A percentile compares a stretch with the other conserved stretches of the same genome.
Conservation (phyloP, 495 filamentous ascomycete genomes). For the Penicillium dipodomyicola region DNA sequence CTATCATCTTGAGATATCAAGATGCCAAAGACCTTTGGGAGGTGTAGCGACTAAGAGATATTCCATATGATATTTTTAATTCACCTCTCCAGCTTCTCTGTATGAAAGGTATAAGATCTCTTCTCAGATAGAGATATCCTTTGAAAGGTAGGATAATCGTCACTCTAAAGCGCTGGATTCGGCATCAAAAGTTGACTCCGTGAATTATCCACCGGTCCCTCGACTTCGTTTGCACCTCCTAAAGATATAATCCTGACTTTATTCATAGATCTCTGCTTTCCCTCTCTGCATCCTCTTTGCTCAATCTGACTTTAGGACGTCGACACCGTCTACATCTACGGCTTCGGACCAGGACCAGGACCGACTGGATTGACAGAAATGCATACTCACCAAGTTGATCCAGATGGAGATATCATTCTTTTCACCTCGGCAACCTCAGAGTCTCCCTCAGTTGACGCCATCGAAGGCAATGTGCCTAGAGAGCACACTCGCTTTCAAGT, state of each 20-base stretch:
- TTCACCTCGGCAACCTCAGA: neutral
- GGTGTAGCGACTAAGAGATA: too few relatives aligned
- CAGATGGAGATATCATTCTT: conserved; percentile 1
- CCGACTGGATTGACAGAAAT: neutral
- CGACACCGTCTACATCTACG: neutral
- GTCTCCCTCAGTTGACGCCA: neutral
- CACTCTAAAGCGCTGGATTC: too few relatives aligned
- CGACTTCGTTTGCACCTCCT: too few relatives aligned
- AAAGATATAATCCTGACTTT: neutral
- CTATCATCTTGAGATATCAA: too few relatives aligned
- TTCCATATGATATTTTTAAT: too few relatives aligned
- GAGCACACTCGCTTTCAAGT: neutral
- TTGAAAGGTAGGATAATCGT: neutral
- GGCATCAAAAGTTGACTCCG: too few relatives aligned
- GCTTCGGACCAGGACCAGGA: neutral
- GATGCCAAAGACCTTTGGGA: too few relatives aligned
- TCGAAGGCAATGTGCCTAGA: neutral
- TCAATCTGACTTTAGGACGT: neutral
- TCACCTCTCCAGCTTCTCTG: too few relatives aligned
- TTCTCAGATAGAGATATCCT: too few relatives aligned
- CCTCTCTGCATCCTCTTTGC: neutral
- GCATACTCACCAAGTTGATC: neutral
- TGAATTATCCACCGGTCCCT: too few relatives aligned
- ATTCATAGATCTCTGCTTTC: neutral
- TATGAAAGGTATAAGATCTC: too few relatives aligned